These are phyloP conservation scores for Penicillium alfredii DNA, from an alignment of 495 filamentous ascomycete species.

Conservation along the genomic window DNA sequence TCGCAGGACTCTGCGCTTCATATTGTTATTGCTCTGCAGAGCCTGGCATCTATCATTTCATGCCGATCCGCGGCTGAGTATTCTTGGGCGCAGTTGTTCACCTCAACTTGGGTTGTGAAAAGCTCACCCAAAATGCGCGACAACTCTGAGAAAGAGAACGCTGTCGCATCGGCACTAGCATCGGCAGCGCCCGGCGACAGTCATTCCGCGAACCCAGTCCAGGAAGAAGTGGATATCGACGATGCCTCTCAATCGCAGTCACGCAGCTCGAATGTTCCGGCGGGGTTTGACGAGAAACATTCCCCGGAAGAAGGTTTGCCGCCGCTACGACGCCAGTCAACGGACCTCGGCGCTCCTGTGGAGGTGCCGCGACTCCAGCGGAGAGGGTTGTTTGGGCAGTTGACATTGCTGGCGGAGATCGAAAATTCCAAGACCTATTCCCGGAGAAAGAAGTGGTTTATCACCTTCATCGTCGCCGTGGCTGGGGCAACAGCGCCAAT, in stretches of 20 bases:
- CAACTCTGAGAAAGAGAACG: neutral
- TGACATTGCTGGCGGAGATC: constrained; percentile 78
- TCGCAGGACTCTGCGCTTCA: constrained; percentile 2
- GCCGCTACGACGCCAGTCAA: constrained; percentile 12
- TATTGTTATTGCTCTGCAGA: constrained; percentile 9
- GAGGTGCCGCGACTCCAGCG: constrained; percentile 59
- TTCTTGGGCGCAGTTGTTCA: too few relatives aligned
- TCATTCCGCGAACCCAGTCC: constrained; percentile 1
- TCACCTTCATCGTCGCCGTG: constrained; percentile 73
- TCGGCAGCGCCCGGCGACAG: constrained; percentile 1
- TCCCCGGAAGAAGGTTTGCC: constrained; percentile 11
- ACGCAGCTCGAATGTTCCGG: constrained; percentile 7
- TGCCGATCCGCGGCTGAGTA: neutral
- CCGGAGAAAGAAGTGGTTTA: constrained; percentile 71
- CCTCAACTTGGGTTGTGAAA: too few relatives aligned
- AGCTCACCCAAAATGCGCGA: constrained; percentile 7
- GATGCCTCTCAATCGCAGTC: constrained; percentile 8
- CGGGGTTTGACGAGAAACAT: constrained; percentile 16
- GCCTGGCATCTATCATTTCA: constrained; percentile 1
- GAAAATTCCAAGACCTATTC: constrained; percentile 68
- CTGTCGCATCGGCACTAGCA: constrained; percentile 1
- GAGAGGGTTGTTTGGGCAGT: constrained; percentile 66
- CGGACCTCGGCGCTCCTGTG: constrained; percentile 25
- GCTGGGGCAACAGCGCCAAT: constrained; percentile 74
- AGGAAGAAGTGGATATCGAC: constrained; percentile 4